phyloP scores from a whole-genome alignment of 208 protist species.

The Leishmania braziliensis region DNA sequence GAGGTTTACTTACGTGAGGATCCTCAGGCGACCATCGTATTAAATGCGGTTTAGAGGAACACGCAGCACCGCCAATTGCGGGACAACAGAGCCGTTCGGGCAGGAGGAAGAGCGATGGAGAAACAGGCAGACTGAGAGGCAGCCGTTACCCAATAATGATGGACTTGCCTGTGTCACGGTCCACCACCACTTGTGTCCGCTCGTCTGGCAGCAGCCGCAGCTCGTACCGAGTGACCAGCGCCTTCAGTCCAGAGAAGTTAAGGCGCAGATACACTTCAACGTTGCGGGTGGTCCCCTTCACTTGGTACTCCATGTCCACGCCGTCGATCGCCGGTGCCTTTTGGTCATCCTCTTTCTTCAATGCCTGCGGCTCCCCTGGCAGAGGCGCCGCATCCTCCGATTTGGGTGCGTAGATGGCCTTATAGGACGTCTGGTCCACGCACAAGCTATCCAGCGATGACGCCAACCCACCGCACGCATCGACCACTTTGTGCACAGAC shows the following conservation, averaged over 20 bases:
- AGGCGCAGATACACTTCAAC: constrained; percentile 67
- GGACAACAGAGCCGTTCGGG: neutral
- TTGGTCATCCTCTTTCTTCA: constrained; percentile 4
- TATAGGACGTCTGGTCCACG: constrained; percentile 24
- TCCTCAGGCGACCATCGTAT: neutral
- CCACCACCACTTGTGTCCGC: constrained; percentile 56
- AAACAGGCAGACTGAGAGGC: neutral
- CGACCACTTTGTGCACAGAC: constrained; percentile 49
- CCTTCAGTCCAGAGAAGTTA: constrained; percentile 58
- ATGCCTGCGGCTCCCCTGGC: constrained; percentile 8
- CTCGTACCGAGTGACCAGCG: constrained; percentile 63
- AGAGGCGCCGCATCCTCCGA: neutral
- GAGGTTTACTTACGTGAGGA: neutral
- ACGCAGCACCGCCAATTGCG: neutral
- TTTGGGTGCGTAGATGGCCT: constrained; percentile 23
- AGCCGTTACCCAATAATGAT: constrained; percentile 40
- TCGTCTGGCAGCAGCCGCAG: constrained; percentile 59
- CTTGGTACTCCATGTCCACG: constrained; percentile 66
- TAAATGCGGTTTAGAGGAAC: neutral
- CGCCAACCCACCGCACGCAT: constrained; percentile 35
- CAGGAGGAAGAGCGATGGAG: neutral
- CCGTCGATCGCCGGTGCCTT: constrained; percentile 28
- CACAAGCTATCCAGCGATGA: constrained; percentile 34
- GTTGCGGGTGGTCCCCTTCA: constrained; percentile 52
- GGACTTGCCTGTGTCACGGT: constrained; percentile 62